Evolutionary conservation across 441 rosid species (phyloP).

Genomic region (Mallotus repandus): DNA sequence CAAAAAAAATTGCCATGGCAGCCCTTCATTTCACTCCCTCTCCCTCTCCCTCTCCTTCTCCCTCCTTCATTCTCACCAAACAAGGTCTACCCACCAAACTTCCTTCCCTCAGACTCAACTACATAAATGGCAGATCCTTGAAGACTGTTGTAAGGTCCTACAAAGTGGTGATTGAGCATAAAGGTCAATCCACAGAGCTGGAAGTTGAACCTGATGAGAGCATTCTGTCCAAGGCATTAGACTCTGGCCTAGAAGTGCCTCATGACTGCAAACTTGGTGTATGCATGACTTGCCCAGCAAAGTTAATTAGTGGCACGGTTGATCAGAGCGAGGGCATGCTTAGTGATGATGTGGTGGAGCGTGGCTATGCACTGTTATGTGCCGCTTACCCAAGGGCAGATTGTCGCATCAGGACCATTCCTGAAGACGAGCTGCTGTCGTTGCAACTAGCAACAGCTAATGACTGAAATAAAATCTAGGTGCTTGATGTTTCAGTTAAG

Average conservation of each 20-base stretch:
- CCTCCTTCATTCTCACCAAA: conserved; percentile 44
- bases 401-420: conserved; percentile 76
- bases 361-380: conserved; percentile 78
- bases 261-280: conserved; percentile 98
- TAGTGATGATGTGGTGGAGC: conserved; percentile 87
- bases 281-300: conserved; percentile 98
- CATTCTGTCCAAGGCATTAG: conserved; percentile 78
- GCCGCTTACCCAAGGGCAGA: conserved; percentile 78
- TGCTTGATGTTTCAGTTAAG: conserved; percentile 9
- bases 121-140: conserved; percentile 27
- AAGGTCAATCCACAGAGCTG: conserved; percentile 58
- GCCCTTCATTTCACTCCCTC: conserved; percentile 46
- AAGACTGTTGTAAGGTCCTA: conserved; percentile 38
- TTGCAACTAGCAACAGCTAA: conserved; percentile 85
- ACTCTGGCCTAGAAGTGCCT: conserved; percentile 62
- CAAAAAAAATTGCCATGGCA: conserved; percentile 42
- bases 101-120: conserved; percentile 29
- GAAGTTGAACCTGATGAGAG: conserved; percentile 86
- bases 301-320: conserved; percentile 58
- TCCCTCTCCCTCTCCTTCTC: conserved; percentile 36
- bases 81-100: conserved; percentile 24
- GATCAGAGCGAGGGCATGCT: conserved; percentile 97
- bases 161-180: conserved; percentile 76
- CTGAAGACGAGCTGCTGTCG: conserved; percentile 82
- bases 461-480: conserved; percentile 37